Conservation (phyloP, 345 rosid genomes). For the Physaria fendleri region DNA sequence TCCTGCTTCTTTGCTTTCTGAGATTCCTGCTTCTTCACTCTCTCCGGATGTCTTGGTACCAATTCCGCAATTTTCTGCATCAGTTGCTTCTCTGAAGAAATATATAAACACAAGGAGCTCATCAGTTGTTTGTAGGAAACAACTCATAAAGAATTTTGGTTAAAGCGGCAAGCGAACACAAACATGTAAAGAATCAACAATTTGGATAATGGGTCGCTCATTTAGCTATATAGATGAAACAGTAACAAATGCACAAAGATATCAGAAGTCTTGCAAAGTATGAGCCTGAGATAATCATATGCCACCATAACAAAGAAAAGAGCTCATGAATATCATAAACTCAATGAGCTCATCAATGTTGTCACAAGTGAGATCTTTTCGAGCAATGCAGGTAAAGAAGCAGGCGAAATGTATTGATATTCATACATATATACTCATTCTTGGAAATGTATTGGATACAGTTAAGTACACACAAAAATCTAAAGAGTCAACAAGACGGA, state of each 20-base stretch:
- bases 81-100: conserved; percentile 65
- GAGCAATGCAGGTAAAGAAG: too few species aligned
- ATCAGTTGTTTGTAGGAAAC: not conserved
- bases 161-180: not conserved
- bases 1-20: conserved; percentile 77
- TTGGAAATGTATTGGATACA: too few species aligned
- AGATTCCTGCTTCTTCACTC: conserved; percentile 77
- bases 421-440: too few species aligned
- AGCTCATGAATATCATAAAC: too few species aligned
- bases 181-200: not conserved
- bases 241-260: not conserved
- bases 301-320: too few species aligned
- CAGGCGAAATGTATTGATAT: too few species aligned
- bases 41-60: conserved; percentile 83
- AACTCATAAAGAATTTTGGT: too few species aligned
- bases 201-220: not conserved
- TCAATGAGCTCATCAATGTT: too few species aligned
- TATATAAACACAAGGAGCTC: conserved; percentile 2
- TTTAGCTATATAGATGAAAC: not conserved
- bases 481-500: too few species aligned
- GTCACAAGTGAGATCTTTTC: too few species aligned
- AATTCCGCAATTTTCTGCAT: conserved; percentile 85
- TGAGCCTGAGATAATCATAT: too few species aligned
- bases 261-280: not conserved
- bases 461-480: too few species aligned